Conservation (phyloP, 371 early-diverging fungal genomes). For the Rhizopus delemar region DNA sequence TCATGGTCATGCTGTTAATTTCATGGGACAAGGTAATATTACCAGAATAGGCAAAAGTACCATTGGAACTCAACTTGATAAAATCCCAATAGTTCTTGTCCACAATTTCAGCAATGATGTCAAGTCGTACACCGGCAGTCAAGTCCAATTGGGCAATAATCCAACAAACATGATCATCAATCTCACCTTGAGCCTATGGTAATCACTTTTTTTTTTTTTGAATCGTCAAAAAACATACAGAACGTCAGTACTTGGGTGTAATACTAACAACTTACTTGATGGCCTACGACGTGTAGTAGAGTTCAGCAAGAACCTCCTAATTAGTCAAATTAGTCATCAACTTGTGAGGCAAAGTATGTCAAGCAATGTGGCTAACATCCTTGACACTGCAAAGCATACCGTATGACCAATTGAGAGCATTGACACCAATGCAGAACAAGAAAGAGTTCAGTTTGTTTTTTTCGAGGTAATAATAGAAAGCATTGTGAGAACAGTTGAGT, state of each 20-base stretch:
- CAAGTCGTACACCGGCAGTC: conserved; percentile 32
- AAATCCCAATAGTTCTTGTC: conserved; percentile 28
- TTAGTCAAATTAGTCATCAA: conserved; percentile 55
- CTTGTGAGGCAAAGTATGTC: conserved; percentile 61
- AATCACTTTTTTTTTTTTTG: not conserved
- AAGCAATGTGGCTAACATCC: conserved; percentile 51
- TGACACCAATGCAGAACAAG: conserved; percentile 54
- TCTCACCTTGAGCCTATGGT: conserved; percentile 42
- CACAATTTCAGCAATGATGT: conserved; percentile 24
- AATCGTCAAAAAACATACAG: conserved; percentile 28
- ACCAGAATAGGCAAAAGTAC: conserved; percentile 31
- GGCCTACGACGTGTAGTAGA: conserved; percentile 52
- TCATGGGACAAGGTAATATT: conserved; percentile 50
- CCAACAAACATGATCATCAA: conserved; percentile 54
- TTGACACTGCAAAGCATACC: conserved; percentile 48
- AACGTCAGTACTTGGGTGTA: conserved; percentile 55
- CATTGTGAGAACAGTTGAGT: conserved; percentile 49
- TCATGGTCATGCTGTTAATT: conserved; percentile 47
- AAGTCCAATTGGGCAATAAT: conserved; percentile 46
- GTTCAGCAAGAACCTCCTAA: conserved; percentile 57
- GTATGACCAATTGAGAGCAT: conserved; percentile 43
- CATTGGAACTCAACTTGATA: conserved; percentile 46
- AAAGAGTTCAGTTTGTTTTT: conserved; percentile 39
- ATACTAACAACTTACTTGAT: conserved; percentile 54
- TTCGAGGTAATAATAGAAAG: conserved; percentile 43